phyloP scores from a whole-genome alignment of 371 early-diverging fungal genomes.

The Cokeromyces recurvatus region DNA sequence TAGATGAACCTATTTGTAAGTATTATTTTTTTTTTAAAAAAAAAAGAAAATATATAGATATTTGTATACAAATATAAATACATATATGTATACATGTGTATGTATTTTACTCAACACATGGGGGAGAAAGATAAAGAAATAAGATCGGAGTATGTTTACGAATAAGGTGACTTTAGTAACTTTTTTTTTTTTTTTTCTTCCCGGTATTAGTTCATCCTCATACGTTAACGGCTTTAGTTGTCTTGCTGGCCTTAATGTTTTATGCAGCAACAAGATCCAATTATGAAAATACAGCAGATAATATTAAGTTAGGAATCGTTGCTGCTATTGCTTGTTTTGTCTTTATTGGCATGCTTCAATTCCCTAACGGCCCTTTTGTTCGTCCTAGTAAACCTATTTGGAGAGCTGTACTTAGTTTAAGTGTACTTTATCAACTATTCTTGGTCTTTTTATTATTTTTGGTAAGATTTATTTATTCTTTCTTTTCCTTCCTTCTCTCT shows the following conservation, averaged over 20 bases:
- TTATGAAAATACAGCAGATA: constrained; percentile 51
- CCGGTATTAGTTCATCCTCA: constrained; percentile 43
- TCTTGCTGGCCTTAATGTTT: constrained; percentile 47
- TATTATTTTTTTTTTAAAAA: too few relatives aligned
- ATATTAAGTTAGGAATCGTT: constrained; percentile 65
- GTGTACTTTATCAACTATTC: constrained; percentile 83
- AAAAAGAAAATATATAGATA: too few relatives aligned
- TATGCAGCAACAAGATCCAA: constrained; percentile 54
- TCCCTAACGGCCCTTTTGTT: constrained; percentile 92
- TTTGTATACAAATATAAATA: too few relatives aligned
- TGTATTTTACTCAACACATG: too few relatives aligned
- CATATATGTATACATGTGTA: too few relatives aligned
- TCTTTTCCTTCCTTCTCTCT: background rate
- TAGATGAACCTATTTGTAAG: too few relatives aligned
- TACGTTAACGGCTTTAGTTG: constrained; percentile 45
- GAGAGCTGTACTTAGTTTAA: constrained; percentile 80
- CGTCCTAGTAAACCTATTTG: constrained; percentile 95
- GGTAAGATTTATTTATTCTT: constrained; percentile 36
- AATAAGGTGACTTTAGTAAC: too few relatives aligned
- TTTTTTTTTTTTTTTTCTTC: too few relatives aligned
- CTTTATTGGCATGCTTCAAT: constrained; percentile 81
- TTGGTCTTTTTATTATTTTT: constrained; percentile 89
- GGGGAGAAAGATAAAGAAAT: too few relatives aligned
- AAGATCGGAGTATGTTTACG: too few relatives aligned
- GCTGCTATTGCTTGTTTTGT: constrained; percentile 72